These are phyloP conservation scores for Colletotrichum sansevieriae DNA, from an alignment of 2,329 filamentous ascomycete genomes.

Conservation along the genomic window DNA sequence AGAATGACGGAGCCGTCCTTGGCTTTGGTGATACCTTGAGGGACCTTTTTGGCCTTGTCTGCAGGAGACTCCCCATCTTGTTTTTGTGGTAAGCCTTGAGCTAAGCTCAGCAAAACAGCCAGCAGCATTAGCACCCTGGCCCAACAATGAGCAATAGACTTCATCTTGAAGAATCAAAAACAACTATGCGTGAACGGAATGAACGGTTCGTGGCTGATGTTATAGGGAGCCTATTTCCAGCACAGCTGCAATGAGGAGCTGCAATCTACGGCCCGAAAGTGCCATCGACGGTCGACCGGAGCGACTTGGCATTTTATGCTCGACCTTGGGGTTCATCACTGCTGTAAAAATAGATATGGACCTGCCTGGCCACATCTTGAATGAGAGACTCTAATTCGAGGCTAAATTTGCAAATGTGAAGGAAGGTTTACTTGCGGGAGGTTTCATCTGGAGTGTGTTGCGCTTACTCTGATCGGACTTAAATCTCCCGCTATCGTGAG, in stretches of 20 bases:
- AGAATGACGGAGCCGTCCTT: slow-evolving; percentile 69
- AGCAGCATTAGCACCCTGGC: not conserved
- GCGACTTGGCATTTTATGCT: not conserved
- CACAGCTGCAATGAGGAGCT: no score
- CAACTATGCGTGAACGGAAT: not conserved
- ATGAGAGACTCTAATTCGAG: not conserved
- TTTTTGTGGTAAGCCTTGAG: not conserved
- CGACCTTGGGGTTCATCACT: not conserved
- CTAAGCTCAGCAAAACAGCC: not conserved
- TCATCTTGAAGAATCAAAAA: not conserved
- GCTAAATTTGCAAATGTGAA: not conserved
- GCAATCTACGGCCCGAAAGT: no score
- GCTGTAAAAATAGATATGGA: not conserved
- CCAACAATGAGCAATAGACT: not conserved
- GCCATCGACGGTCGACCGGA: rapidly evolving
- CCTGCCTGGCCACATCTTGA: not conserved
- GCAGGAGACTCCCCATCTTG: slow-evolving; percentile 43
- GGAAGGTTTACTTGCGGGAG: slow-evolving; percentile 15
- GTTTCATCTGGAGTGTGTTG: slow-evolving; percentile 21
- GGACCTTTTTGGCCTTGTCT: slow-evolving; percentile 47
- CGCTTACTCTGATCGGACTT: not conserved
- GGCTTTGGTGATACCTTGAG: slow-evolving; percentile 56
- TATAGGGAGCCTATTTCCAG: no score
- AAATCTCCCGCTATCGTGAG: not conserved
- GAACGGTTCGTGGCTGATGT: no score